Base-by-base conservation (phyloP, 208 protist genomes). In the Leishmania tarentolae region DNA sequence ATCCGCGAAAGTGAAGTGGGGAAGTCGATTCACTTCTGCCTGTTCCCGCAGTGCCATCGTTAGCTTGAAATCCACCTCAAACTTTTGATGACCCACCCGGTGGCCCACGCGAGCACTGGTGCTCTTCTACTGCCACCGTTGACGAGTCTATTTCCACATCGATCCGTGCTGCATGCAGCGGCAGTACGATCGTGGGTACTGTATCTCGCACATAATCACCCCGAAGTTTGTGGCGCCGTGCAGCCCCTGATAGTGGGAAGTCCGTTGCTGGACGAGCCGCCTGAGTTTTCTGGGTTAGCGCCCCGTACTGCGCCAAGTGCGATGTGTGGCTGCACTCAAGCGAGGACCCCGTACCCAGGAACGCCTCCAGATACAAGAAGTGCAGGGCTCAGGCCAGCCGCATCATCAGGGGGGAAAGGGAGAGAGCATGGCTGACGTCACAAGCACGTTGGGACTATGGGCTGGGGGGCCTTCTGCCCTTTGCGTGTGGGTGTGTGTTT, bases 61-160 rank as follows among this genome's bases (percentile, higher is more conserved):
- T 78, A 63, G 72, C 63, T 83, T 13, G 61, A 78, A 35, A 50
- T 72, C 73, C 7, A 73, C 79, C 40, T 56, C 63, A 47, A 71
- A 7, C 73, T 83, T 59, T 73, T 73, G 40, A 69, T 78, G 35
- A 21, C n/a, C 28, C 42, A n/a, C 24, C 31, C 35, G 53, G 21
- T 78, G 63, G 47, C 17, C n/a, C 7, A 35, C 31, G 37, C 5
- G n/a, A 3, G 17, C 24, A 2, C 15, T 13, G 37, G 28, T 73
- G 5, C 21, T 78, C 73, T 57, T 83, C 70, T 83, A 75, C 79
- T 83, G 73, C 65, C 63, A 79, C 70, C 78, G 75, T 73, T 79
- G 79, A 46, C 79, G 47, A n/a, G 63, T 68, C 61, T 74, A 59
- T 72, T 83, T 83, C 50, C 17, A 42, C 15, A 42, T 72, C 44